Evolutionary conservation across 2,329 filamentous ascomycete species (phyloP).

Genomic region (Talaromyces atroroseus): DNA sequence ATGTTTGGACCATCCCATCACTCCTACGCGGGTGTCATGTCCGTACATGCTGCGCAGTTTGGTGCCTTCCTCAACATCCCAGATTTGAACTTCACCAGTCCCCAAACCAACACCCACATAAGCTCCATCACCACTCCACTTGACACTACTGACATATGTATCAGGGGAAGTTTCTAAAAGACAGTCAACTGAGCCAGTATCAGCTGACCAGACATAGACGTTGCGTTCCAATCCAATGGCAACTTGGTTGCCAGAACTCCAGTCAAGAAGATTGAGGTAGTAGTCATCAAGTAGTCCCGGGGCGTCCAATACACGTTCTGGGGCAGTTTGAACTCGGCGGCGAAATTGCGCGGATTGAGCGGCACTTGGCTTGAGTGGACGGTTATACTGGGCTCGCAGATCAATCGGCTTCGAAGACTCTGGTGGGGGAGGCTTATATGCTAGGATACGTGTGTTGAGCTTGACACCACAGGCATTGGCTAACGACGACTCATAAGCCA

Average conservation of each 20-base stretch:
- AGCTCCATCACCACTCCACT: slow-evolving; percentile 95
- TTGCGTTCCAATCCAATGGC: slow-evolving; percentile 95
- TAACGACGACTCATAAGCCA: slow-evolving; percentile 87
- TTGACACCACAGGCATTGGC: slow-evolving; percentile 88
- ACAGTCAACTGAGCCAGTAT: slow-evolving; percentile 81
- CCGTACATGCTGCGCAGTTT: slow-evolving; percentile 99
- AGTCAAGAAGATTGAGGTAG: slow-evolving; percentile 97
- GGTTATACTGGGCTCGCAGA: slow-evolving; percentile 95
- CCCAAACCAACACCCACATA: slow-evolving; percentile 95
- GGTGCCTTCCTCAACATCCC: slow-evolving; percentile 90
- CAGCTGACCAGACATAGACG: slow-evolving; percentile 98
- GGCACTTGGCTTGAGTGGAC: slow-evolving; percentile 74
- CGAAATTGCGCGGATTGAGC: slow-evolving; percentile 77
- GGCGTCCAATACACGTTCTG: slow-evolving; percentile 92
- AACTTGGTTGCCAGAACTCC: slow-evolving; percentile 96
- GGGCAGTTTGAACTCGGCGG: slow-evolving; percentile 86
- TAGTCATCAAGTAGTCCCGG: slow-evolving; percentile 96
- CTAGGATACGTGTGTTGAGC: slow-evolving; percentile 89
- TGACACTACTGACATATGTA: slow-evolving; percentile 96
- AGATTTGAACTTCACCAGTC: slow-evolving; percentile 96
- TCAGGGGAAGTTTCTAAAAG: slow-evolving; percentile 82
- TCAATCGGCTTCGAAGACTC: slow-evolving; percentile 98
- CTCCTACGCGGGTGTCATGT: slow-evolving; percentile 91
- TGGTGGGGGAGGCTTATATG: slow-evolving; percentile 96
- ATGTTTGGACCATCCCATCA: slow-evolving; percentile 99